Percentiles rank a stretch among this genome's conserved stretches.
These are phyloP conservation scores for Eucalyptus regnans DNA, from an alignment of 345 rosid species.

Conservation along the genomic window DNA sequence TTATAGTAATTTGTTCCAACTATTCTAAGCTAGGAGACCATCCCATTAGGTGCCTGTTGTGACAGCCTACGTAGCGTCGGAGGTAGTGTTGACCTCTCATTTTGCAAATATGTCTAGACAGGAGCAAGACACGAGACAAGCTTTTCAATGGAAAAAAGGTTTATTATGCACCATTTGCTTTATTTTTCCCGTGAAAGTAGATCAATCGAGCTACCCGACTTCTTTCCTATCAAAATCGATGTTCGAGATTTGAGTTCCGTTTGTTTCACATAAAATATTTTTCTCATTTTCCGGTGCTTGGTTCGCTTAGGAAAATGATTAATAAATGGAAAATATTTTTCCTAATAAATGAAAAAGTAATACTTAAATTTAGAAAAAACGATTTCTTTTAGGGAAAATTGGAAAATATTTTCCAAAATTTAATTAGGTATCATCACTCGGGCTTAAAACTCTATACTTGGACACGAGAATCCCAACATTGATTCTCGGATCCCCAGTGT, in stretches of 20 bases:
- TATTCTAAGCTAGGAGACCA: background rate
- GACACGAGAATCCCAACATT: background rate
- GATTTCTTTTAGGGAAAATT: accelerated
- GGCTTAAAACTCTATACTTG: background rate
- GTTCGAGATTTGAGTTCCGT: background rate
- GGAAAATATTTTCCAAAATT: too few relatives aligned
- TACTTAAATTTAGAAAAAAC: too few relatives aligned
- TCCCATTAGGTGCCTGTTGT: background rate
- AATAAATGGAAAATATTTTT: too few relatives aligned
- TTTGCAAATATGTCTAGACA: background rate
- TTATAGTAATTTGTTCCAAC: background rate
- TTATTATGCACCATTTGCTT: background rate
- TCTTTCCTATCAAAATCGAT: background rate
- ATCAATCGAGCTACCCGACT: background rate
- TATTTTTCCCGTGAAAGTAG: background rate
- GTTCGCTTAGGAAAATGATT: too few relatives aligned
- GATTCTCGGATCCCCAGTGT: accelerated
- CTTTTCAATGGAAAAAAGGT: background rate
- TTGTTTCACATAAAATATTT: accelerated
- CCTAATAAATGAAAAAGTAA: too few relatives aligned
- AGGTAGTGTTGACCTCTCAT: background rate
- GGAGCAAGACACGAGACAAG: background rate
- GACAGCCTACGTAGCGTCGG: background rate
- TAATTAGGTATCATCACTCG: background rate
- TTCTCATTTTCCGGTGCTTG: accelerated